phyloP scores from a whole-genome alignment of 176 grass and related monocot species.

The Avena sativa region DNA sequence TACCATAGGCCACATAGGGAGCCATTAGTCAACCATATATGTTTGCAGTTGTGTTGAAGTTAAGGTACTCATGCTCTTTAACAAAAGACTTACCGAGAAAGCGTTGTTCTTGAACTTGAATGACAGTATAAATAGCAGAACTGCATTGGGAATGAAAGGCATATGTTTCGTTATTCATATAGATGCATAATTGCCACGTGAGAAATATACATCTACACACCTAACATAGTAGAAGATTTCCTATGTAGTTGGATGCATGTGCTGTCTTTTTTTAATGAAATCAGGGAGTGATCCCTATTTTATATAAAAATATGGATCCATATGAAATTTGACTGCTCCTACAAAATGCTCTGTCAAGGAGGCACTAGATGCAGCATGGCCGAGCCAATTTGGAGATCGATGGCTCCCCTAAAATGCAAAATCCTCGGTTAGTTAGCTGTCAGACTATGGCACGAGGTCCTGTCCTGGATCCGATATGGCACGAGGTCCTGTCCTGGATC shows the following conservation, averaged over 20 bases:
- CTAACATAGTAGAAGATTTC: not conserved
- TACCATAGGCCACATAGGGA: not conserved
- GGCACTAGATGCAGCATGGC: too few relatives aligned
- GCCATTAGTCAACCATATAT: not conserved
- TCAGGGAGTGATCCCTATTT: not conserved
- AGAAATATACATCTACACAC: not conserved
- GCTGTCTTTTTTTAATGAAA: not conserved
- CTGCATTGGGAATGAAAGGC: constrained; percentile 4
- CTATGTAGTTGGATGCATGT: not conserved
- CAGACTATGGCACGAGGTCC: too few relatives aligned
- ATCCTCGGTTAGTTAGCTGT: too few relatives aligned
- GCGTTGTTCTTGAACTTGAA: not conserved
- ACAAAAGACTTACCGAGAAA: not conserved
- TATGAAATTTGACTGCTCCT: not conserved
- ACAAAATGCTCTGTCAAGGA: too few relatives aligned
- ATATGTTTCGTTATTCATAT: not conserved
- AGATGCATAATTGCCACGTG: not conserved
- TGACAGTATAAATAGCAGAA: not conserved
- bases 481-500: too few relatives aligned
- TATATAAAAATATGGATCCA: not conserved
- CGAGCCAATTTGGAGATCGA: too few relatives aligned
- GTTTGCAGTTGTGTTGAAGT: not conserved
- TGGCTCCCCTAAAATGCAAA: too few relatives aligned
- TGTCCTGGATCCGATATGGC: too few relatives aligned
- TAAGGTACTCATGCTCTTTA: not conserved